Conservation (phyloP, 441 rosid genomes). For the Populus trichocarpa region DNA sequence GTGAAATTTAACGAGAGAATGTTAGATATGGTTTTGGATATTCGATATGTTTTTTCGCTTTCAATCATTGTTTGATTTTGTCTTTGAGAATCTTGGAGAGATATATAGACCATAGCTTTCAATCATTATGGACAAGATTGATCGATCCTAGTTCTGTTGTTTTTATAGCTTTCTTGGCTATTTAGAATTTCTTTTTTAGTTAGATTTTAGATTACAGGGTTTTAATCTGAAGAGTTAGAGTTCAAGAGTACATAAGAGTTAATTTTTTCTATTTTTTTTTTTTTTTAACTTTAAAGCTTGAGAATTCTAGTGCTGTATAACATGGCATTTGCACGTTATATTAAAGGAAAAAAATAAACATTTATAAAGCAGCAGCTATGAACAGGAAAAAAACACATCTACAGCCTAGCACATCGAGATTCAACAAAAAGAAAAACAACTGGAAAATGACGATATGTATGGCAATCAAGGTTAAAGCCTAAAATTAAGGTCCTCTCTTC, state of each 20-base stretch:
- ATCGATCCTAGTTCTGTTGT: too few species aligned
- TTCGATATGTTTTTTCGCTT: slow-evolving; percentile 28
- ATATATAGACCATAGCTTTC: not conserved
- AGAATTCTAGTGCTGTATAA: too few species aligned
- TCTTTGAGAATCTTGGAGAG: slow-evolving; percentile 9
- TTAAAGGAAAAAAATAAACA: not conserved
- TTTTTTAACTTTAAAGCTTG: too few species aligned
- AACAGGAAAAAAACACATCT: not conserved
- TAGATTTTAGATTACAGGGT: too few species aligned
- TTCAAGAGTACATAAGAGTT: too few species aligned
- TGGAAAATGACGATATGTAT: not conserved
- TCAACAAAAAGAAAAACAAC: not conserved
- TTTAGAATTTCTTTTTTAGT: too few species aligned
- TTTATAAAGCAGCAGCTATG: not conserved
- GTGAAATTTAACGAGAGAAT: slow-evolving; percentile 20
- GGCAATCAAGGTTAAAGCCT: not conserved
- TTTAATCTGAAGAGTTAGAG: too few species aligned
- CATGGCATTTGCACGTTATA: not conserved
- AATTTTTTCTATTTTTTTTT: too few species aligned
- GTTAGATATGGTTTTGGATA: slow-evolving; percentile 22
- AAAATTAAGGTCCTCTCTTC: not conserved
- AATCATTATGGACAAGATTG: too few species aligned
- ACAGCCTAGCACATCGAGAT: not conserved
- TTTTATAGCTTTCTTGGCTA: too few species aligned
- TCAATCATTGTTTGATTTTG: slow-evolving; percentile 25